Base-by-base conservation (phyloP, 345 rosid species). In the Litchi chinensis region DNA sequence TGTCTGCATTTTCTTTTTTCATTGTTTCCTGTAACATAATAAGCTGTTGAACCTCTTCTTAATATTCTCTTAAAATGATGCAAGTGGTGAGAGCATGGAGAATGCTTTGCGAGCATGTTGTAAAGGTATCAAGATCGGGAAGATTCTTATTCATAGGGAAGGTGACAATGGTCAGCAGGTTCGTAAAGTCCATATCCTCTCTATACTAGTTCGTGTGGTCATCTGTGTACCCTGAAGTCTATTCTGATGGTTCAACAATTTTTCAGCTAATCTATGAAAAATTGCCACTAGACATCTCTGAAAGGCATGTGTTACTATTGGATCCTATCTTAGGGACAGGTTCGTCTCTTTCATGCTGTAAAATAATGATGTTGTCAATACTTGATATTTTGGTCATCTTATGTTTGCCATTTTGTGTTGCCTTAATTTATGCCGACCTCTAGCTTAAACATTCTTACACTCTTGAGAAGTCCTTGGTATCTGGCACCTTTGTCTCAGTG, bases 301-400 rank as follows among this genome's bases (percentile, higher is more conserved):
- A 93, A 82, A 92, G 97, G 80, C 99, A 95, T 76, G 99, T 95
- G 57, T 78, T 95, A 71, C 83, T 95, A 63, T 84, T 95, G 87
- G 98, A 93, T 92, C 99, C 99, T 67, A 95, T 95, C 78, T 89
- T 95, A 8, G 99, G 99, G 67, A 95, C 99, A 92, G 99, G 99
- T 93, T 79, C 2, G 88, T 67, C 24, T 41, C 11, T 79, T 81
- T 74, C 10, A 13, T 54, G 39, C 50, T 50, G 39, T 28, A 22
- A 73, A 43, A 18, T 16, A 3, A 44, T 21, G 76, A 15, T 56
- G 37, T 63, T 41, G 21, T n/a, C 52, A 24, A 15, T 46, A 44
- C n/a, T 32, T 3, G 37, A 32, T 32, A 32, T 32, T 48, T 16
- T 28, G 4, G 57, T 50, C 24, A 65, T 67, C 32, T 64, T 41